A percentile compares a stretch with the other conserved stretches of the same genome.
These are phyloP conservation scores for Collybiopsis confluens DNA, from an alignment of 768 basidiomycete species.

Conservation along the genomic window DNA sequence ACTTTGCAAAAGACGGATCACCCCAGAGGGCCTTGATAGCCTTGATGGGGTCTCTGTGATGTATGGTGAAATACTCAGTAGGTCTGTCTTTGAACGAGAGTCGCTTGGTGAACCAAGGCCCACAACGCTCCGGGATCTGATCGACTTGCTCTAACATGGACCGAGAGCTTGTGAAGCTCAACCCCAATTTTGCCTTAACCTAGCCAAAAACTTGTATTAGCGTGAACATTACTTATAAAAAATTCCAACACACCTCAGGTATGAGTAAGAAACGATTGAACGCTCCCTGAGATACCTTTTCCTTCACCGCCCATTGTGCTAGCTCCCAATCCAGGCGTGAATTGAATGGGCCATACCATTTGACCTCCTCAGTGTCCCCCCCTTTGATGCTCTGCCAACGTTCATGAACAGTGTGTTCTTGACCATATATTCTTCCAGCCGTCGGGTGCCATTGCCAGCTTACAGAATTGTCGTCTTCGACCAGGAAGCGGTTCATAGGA, in stretches of 20 bases:
- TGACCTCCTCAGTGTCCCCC: no score
- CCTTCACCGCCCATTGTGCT: not conserved
- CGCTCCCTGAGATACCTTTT: not conserved
- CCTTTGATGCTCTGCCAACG: no score
- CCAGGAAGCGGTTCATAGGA: no score
- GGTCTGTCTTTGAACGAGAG: not conserved
- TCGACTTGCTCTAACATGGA: conserved; percentile 7
- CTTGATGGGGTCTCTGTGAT: conserved; percentile 10
- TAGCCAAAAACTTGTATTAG: not conserved
- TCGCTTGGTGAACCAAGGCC: not conserved
- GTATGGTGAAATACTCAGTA: not conserved
- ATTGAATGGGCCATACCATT: no score
- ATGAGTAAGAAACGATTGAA: not conserved
- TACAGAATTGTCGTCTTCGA: no score
- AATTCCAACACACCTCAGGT: not conserved
- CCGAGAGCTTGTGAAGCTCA: no score
- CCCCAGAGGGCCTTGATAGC: conserved; percentile 8
- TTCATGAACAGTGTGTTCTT: no score
- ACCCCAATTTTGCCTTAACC: no score
- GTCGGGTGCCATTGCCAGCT: no score
- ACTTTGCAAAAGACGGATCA: not conserved
- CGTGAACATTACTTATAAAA: no score
- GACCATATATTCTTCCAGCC: no score
- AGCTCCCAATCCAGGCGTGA: not conserved
- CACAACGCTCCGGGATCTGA: conserved; percentile 3